Evolutionary conservation across 495 filamentous ascomycete genomes (phyloP), one percentile per base, ranked within the genome.

Genomic region (Talaromyces proteolyticus): DNA sequence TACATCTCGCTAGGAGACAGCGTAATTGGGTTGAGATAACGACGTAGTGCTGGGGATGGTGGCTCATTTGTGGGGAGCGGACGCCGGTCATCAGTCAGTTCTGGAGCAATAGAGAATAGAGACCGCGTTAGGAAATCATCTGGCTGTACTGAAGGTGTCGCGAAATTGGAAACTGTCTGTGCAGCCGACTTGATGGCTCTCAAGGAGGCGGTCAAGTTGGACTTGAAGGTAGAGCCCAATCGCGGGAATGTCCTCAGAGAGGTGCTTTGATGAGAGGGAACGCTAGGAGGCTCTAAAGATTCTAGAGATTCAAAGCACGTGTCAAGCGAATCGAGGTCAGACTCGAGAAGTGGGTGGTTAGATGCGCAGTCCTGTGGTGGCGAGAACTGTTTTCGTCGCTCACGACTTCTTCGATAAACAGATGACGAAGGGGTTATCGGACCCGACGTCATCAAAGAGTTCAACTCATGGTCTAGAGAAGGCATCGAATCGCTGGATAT

Each of bases 81-180:
- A 42, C 91, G 84, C 55, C 88, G 84, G 68, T 97, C 93, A 57
- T 93, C 88, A 6, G 88, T 91, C 64, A 90, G 88, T 40, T 85
- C 85, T 3, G 89, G 88, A 50, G 86, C 79, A 48, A 91, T 86
- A 3, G 85, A 86, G 49, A 79, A 79, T 41, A 95, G 69, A 25
- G 90, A 93, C 52, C 91, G 83, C 10, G 91, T 92, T 42, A 98
- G 82, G 53, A 92, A 89, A 60, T 95, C 89, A 52, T 96, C 89
- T 6, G 88, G 85, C 29, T 87, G 87, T 41, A 90, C 82, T 17
- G 85, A 82, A 1, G 86, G 78, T 11, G 85, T 74, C 3, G 82
- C 69, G 53, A 96, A 82, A 53, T 73, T 84, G 20, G 91, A 90
- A 46, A 98, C 84, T 3, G 88, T 87, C 51, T 80, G 85, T 17